Percentiles rank a stretch among this genome's conserved stretches.
Evolutionary conservation across 495 filamentous ascomycete genomes (phyloP).

Genomic region (Recurvomyces mirabilis): DNA sequence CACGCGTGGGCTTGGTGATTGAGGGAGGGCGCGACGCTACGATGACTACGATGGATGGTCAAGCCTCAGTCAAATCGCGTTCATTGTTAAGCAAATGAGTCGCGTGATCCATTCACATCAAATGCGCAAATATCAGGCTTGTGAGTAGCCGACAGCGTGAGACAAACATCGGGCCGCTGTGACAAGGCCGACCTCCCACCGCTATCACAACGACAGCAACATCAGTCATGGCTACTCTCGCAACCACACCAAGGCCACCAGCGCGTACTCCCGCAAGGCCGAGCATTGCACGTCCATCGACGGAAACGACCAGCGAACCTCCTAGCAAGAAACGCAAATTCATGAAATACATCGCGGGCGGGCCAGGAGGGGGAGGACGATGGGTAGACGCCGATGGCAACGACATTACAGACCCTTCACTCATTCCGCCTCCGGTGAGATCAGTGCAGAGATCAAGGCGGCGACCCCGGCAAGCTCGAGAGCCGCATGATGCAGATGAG

Average conservation of each 20-base stretch:
- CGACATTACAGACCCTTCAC: slow-evolving; percentile 15
- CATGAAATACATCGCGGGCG: slow-evolving; percentile 31
- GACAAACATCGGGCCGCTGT: too few species aligned
- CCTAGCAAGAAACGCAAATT: slow-evolving; percentile 25
- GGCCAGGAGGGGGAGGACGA: slow-evolving; percentile 32
- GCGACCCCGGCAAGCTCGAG: not conserved
- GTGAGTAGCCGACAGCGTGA: too few species aligned
- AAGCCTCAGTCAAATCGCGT: too few species aligned
- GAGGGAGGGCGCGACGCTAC: too few species aligned
- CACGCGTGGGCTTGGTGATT: too few species aligned
- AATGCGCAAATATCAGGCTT: too few species aligned
- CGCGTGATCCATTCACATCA: too few species aligned
- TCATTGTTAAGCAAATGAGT: too few species aligned
- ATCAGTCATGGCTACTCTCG: slow-evolving; percentile 1
- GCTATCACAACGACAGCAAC: not conserved
- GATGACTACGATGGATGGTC: too few species aligned
- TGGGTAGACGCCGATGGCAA: slow-evolving; percentile 31
- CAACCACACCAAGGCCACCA: not conserved
- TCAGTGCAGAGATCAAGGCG: slow-evolving; percentile 1
- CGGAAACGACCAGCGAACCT: slow-evolving; percentile 2
- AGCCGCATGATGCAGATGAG: not conserved
- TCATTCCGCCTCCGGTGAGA: slow-evolving; percentile 5
- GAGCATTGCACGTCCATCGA: not conserved
- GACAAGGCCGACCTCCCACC: too few species aligned
- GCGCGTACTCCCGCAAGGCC: slow-evolving; percentile 7